Evolutionary conservation across 169 alveolate species (phyloP), one percentile per base, ranked within the genome.

Genomic region (Ichthyophthirius multifiliis): DNA sequence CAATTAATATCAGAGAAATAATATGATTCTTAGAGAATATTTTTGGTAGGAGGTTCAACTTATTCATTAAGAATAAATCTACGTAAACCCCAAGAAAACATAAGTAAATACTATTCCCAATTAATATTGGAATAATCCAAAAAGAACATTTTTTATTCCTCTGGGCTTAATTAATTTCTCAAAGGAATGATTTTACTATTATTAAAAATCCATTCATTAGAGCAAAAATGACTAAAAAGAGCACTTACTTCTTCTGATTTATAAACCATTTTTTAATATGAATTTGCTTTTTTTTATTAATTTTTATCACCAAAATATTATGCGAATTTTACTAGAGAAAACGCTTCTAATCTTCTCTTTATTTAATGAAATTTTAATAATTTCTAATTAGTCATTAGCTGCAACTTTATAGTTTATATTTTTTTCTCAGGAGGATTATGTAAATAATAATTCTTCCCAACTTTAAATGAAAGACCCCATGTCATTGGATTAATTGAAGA

Each of bases 121-220:
- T 89, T 83, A 30, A 92, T 55, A n/a, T n/a, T n/a, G n/a, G n/a
- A n/a, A n/a, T n/a, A n/a, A n/a, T n/a, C n/a, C n/a, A n/a, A n/a
- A n/a, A n/a, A n/a, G n/a, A n/a, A n/a, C n/a, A n/a, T n/a, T n/a
- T n/a, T n/a, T n/a, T n/a, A n/a, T n/a, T n/a, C n/a, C n/a, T n/a
- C n/a, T n/a, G n/a, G n/a, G n/a, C n/a, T n/a, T n/a, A n/a, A n/a
- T n/a, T n/a, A n/a, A n/a, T n/a, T n/a, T n/a, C n/a, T n/a, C n/a
- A n/a, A n/a, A n/a, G n/a, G n/a, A n/a, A n/a, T n/a, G n/a, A n/a
- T n/a, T n/a, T n/a, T n/a, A n/a, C n/a, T n/a, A n/a, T n/a, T n/a
- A n/a, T n/a, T n/a, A n/a, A n/a, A n/a, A 15, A 92, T 90, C 95
- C 96, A 92, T 64, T 89, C 95, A 48, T 79, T 79, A 0, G 43